These are phyloP conservation scores for Leccinum obscurum DNA, from an alignment of 768 basidiomycete species.

Conservation along the genomic window DNA sequence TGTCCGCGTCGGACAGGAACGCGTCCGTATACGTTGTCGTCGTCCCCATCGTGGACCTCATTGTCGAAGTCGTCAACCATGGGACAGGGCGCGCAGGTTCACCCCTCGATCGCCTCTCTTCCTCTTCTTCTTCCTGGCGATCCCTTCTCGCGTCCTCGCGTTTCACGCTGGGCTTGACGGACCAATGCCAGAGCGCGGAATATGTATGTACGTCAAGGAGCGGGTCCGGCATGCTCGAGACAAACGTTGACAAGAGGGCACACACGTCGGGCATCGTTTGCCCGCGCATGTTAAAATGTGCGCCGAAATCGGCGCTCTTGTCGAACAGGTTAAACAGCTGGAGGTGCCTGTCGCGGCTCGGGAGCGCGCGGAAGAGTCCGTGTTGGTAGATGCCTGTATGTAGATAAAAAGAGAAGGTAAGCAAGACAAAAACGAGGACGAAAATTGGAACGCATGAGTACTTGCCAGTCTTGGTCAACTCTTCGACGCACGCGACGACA, in stretches of 20 bases:
- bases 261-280: conserved; percentile 45
- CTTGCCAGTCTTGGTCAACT: too few relatives aligned
- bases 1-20: conserved; percentile 16
- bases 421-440: too few relatives aligned
- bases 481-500: conserved; percentile 31
- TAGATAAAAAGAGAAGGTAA: conserved; percentile 10
- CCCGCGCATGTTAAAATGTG: conserved; percentile 22
- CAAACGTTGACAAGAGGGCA: conserved; percentile 47
- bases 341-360: conserved; percentile 5
- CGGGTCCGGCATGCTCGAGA: conserved; percentile 47
- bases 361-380: too few relatives aligned
- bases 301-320: conserved; percentile 25
- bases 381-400: too few relatives aligned
- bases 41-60: conserved; percentile 14
- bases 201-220: conserved; percentile 44
- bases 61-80: background rate
- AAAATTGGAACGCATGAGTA: too few relatives aligned
- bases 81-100: conserved; percentile 24
- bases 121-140: conserved; percentile 34
- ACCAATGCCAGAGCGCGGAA: conserved; percentile 44
- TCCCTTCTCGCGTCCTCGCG: conserved; percentile 33
- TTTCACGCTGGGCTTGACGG: conserved; percentile 42
- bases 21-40: conserved; percentile 13
- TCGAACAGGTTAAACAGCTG: conserved; percentile 42
- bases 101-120: conserved; percentile 29